phyloP scores from a whole-genome alignment of 2,329 filamentous ascomycete species.

The Monosporascus sp. region DNA sequence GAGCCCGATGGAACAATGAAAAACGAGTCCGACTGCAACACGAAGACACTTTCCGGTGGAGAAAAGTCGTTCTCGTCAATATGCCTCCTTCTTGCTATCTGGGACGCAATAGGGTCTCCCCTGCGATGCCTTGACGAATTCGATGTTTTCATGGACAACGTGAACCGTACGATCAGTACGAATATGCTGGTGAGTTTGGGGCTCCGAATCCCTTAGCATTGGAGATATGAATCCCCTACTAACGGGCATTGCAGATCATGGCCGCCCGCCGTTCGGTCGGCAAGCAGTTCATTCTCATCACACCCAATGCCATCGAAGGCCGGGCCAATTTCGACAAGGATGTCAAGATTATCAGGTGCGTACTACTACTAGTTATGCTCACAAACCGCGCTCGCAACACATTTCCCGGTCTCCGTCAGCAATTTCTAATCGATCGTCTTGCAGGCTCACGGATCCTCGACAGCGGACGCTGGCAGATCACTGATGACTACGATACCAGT shows the following conservation, averaged over 20 bases:
- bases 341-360: constrained; percentile 71
- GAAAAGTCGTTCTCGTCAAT: constrained; percentile 98
- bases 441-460: constrained; percentile 53
- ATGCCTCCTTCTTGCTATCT: constrained; percentile 84
- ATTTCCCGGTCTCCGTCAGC: background rate
- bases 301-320: constrained; percentile 75
- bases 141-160: constrained; percentile 98
- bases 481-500: constrained; percentile 4
- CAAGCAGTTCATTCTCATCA: constrained; percentile 93
- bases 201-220: background rate
- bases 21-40: constrained; percentile 67
- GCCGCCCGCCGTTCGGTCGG: constrained; percentile 83
- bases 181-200: constrained; percentile 72
- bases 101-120: constrained; percentile 97
- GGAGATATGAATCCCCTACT: constrained; percentile 6
- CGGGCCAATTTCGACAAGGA: constrained; percentile 55
- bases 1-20: constrained; percentile 65
- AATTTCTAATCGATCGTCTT: constrained; percentile 17
- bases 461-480: constrained; percentile 41
- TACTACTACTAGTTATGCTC: background rate
- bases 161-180: constrained; percentile 89
- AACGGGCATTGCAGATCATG: constrained; percentile 53
- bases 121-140: constrained; percentile 96
- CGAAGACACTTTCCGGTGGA: constrained; percentile 88
- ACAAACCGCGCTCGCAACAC: background rate